Conservation (phyloP, 148 eudicot genomes). For the Polygonum aviculare region DNA sequence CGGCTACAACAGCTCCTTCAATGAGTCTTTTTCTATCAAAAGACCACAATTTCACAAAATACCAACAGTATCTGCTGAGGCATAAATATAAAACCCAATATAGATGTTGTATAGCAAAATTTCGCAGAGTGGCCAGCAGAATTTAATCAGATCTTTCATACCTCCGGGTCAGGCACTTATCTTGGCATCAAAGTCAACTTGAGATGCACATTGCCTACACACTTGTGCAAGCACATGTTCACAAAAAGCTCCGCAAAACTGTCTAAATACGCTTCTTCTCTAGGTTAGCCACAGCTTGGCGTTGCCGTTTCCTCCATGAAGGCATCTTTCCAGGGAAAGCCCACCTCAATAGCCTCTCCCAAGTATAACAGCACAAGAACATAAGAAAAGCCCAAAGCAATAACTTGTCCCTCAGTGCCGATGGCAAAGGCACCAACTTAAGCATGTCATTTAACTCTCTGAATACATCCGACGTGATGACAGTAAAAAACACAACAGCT, state of each 20-base stretch:
- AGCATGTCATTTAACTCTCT: constrained; percentile 81
- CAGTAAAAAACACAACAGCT: constrained; percentile 73
- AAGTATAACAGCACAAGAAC: constrained; percentile 59
- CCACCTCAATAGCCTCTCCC: constrained; percentile 91
- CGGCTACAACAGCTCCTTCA: not conserved
- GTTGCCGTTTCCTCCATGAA: constrained; percentile 62
- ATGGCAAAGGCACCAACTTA: constrained; percentile 74
- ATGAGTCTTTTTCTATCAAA: not conserved
- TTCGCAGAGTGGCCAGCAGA: not conserved
- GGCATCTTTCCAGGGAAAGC: constrained; percentile 91
- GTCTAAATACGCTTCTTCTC: constrained; percentile 31
- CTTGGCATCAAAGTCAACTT: not conserved
- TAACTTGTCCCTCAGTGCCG: constrained; percentile 57
- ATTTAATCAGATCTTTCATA: not conserved
- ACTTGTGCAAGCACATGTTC: not conserved
- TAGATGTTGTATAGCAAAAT: not conserved
- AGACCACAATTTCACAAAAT: not conserved
- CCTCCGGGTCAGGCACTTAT: not conserved
- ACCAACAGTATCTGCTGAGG: not conserved
- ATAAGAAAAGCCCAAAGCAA: constrained; percentile 66
- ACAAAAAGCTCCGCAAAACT: not conserved
- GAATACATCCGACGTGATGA: constrained; percentile 67
- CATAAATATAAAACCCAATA: not conserved
- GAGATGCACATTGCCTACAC: not conserved
- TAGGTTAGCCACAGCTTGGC: constrained; percentile 34